These are phyloP conservation scores for Camellia oleifera DNA, from an alignment of 179 eudicot genomes.

Conservation along the genomic window DNA sequence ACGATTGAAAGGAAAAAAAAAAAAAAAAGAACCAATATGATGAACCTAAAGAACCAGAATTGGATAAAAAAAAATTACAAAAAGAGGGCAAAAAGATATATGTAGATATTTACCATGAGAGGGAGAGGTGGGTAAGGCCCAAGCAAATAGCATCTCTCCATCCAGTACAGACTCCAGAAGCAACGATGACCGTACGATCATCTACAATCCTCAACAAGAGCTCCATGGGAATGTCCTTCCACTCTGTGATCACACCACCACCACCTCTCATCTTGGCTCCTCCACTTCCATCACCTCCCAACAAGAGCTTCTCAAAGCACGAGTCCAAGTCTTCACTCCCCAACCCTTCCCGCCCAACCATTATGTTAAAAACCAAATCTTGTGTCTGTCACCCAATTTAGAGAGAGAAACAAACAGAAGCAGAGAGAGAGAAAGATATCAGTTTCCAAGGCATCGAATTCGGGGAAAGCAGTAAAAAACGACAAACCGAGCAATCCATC, in stretches of 20 bases:
- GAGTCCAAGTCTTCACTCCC: constrained; percentile 49
- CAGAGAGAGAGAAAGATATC: not conserved
- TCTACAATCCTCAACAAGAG: constrained; percentile 75
- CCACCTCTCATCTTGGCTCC: constrained; percentile 24
- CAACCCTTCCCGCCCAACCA: constrained; percentile 38
- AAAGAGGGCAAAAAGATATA: not conserved
- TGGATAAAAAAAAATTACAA: not conserved
- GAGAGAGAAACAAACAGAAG: not conserved
- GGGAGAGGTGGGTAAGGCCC: constrained; percentile 67
- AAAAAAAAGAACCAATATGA: not conserved
- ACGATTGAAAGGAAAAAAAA: not conserved
- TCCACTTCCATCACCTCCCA: constrained; percentile 30
- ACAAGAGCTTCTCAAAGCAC: constrained; percentile 58
- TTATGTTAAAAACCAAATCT: constrained; percentile 1
- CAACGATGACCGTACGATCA: constrained; percentile 68
- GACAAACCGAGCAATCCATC: not conserved
- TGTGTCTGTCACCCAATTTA: constrained; percentile 5
- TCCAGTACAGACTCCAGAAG: constrained; percentile 73
- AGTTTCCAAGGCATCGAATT: not conserved
- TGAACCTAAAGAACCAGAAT: not conserved
- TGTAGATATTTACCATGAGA: constrained; percentile 62
- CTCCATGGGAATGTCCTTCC: constrained; percentile 93
- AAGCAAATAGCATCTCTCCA: constrained; percentile 85
- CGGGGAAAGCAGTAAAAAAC: not conserved
- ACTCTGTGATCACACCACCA: constrained; percentile 37